Conservation (phyloP, 78 protist genomes). For the Dictyostelium firmibasis region DNA sequence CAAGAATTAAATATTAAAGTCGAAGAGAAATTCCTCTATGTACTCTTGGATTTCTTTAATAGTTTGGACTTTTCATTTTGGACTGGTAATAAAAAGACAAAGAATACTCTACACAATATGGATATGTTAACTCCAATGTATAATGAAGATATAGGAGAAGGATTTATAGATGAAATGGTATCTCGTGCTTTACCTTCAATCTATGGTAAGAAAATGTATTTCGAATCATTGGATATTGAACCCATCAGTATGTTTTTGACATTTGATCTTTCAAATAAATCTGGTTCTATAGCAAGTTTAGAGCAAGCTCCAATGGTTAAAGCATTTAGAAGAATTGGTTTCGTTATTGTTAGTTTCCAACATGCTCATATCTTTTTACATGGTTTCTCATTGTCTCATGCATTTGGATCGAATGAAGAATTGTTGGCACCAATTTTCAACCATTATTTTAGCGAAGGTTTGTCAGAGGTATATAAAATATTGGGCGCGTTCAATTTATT, state of each 20-base stretch:
- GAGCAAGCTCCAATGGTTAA: conserved; percentile 75
- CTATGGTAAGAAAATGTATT: conserved; percentile 75
- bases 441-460: conserved; percentile 76
- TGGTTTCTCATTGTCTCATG: conserved; percentile 44
- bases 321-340: conserved; percentile 71
- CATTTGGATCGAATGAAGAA: conserved; percentile 72
- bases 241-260: conserved; percentile 55
- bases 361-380: conserved; percentile 69
- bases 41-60: conserved; percentile 56
- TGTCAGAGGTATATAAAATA: conserved; percentile 79
- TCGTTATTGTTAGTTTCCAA: conserved; percentile 70
- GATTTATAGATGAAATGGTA: conserved; percentile 56
- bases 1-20: conserved; percentile 62
- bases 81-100: conserved; percentile 57
- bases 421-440: conserved; percentile 63
- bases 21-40: conserved; percentile 50
- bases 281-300: conserved; percentile 19
- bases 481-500: conserved; percentile 88
- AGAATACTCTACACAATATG: conserved; percentile 1
- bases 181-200: conserved; percentile 43
- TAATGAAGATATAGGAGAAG: conserved; percentile 42
- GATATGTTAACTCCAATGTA: conserved; percentile 49
- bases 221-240: conserved; percentile 55
- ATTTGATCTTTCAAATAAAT: conserved; percentile 57
- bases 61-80: conserved; percentile 65